Evolutionary conservation across 345 rosid species (phyloP), one percentile per base, ranked within the genome.

Genomic region (Euphorbia tirucalli): DNA sequence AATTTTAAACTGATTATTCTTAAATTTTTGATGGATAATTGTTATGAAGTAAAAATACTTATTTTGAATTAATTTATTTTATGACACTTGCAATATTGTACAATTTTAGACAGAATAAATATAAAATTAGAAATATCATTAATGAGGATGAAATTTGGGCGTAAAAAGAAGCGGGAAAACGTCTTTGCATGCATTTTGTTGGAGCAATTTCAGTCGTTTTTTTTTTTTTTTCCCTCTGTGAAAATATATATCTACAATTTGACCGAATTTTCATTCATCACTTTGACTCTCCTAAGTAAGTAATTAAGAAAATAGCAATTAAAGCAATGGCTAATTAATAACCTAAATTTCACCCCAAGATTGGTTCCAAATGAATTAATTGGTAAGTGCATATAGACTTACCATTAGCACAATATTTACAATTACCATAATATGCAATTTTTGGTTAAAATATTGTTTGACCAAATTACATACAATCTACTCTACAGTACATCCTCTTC

Each of bases 251-350:
- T 9, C 1, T 5, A 32, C 13, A 22, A 24, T 65, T 65, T 65
- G 55, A 65, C 68, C 68, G 44, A 68, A 21, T 2, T 37, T 43
- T 24, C 32, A 41, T 15, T 35, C 3, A 48, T 9, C 25, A 32
- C 49, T 62, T 72, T 68, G 65, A 72, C 65, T 68, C 21, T 44
- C 58, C 62, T 19, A 37, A 41, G 2, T 68, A 39, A 24, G 18
- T 30, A 16, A 63, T 46, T 41, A 67, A 27, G 48, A 72, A 39
- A 54, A 71, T 41, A 52, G 44, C 70, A 72, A 46, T 77, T 68
- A 61, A 52, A 55, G 25, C 22, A 70, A 28, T n/a, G 43, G 15
- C 30, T 56, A 13, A 60, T 41, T 41, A 44, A 52, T 27, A n/a
- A 30, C 48, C 22, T 28, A 0, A 41, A 14, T 72, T 54, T 39